Percentiles rank a stretch among this genome's conserved stretches.
Conservation (phyloP, 768 basidiomycete genomes). For the Neoboletus brunneissimus region DNA sequence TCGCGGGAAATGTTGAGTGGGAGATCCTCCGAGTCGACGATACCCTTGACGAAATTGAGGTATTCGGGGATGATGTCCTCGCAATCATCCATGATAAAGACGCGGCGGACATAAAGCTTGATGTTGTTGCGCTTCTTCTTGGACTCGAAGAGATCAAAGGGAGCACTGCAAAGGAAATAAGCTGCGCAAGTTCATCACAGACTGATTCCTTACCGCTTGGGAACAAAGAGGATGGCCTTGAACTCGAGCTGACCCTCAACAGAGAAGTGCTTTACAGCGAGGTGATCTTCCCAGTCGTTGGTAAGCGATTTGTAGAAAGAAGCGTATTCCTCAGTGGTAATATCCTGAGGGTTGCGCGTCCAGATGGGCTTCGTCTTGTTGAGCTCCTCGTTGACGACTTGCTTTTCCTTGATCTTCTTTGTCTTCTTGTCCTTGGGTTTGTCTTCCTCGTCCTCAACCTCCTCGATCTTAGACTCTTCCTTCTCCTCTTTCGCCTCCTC, state of each 20-base stretch:
- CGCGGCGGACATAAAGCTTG: slow-evolving; percentile 99
- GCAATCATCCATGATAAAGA: slow-evolving; percentile 99
- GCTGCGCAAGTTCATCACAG: background rate
- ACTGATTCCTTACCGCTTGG: slow-evolving; percentile 71
- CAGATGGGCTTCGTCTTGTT: slow-evolving; percentile 99
- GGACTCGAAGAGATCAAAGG: slow-evolving; percentile 99
- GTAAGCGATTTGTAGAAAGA: slow-evolving; percentile 99
- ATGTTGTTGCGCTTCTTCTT: slow-evolving; percentile 99
- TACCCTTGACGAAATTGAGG: slow-evolving; percentile 99
- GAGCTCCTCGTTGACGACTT: slow-evolving; percentile 91
- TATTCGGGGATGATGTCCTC: slow-evolving; percentile 99
- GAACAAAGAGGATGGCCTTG: slow-evolving; percentile 98
- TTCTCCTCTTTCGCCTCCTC: slow-evolving; percentile 72
- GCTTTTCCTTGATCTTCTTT: slow-evolving; percentile 90
- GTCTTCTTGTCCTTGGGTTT: slow-evolving; percentile 89
- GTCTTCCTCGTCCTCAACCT: slow-evolving; percentile 79
- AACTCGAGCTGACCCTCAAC: slow-evolving; percentile 99
- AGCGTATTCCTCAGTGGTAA: slow-evolving; percentile 88
- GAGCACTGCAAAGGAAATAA: slow-evolving; percentile 57
- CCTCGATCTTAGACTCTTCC: slow-evolving; percentile 76
- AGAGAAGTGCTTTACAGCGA: slow-evolving; percentile 99
- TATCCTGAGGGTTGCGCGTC: slow-evolving; percentile 97
- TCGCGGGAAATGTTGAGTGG: slow-evolving; percentile 99
- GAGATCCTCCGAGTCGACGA: slow-evolving; percentile 99
- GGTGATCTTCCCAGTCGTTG: slow-evolving; percentile 99